phyloP scores from a whole-genome alignment of 345 rosid species.

The Tarenaya hassleriana region DNA sequence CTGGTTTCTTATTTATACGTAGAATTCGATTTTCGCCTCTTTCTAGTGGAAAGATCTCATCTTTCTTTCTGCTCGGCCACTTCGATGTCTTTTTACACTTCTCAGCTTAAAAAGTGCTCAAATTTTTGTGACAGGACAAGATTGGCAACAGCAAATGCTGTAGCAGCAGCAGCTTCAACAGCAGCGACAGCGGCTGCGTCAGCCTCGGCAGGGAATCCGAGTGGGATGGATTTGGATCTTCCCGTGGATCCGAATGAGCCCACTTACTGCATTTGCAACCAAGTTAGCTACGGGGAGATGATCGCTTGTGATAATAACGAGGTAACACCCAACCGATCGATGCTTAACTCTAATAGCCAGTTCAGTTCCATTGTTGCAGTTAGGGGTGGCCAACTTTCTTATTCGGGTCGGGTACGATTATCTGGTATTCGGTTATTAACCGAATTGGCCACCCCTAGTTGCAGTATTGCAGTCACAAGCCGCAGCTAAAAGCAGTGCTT shows the following conservation, averaged over 20 bases:
- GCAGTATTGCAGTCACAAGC: no score
- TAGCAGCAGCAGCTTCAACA: slow-evolving; percentile 29
- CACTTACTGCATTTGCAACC: slow-evolving; percentile 87
- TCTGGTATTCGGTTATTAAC: no score
- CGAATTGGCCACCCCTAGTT: no score
- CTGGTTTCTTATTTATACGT: no score
- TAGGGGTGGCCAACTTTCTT: no score
- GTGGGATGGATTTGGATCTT: slow-evolving; percentile 77
- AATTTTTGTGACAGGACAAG: slow-evolving; percentile 54
- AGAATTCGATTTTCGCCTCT: no score
- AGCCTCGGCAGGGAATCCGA: slow-evolving; percentile 49
- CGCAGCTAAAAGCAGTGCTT: not conserved
- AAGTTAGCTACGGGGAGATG: slow-evolving; percentile 98
- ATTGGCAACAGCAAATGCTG: slow-evolving; percentile 39
- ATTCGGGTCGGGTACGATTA: no score
- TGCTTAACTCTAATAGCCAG: no score
- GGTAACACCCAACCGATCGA: slow-evolving; percentile 28
- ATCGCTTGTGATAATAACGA: slow-evolving; percentile 87
- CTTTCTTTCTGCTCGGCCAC: not conserved
- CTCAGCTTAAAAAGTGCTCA: not conserved
- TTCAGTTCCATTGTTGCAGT: no score
- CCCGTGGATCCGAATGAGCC: slow-evolving; percentile 98
- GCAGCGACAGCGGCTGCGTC: slow-evolving; percentile 35
- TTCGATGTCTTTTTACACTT: not conserved
- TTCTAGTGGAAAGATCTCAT: no score